Evolutionary conservation across 1,139 yeast genomes (phyloP), one percentile per base, ranked within the genome.

Genomic region (Magnusiomyces sp.): DNA sequence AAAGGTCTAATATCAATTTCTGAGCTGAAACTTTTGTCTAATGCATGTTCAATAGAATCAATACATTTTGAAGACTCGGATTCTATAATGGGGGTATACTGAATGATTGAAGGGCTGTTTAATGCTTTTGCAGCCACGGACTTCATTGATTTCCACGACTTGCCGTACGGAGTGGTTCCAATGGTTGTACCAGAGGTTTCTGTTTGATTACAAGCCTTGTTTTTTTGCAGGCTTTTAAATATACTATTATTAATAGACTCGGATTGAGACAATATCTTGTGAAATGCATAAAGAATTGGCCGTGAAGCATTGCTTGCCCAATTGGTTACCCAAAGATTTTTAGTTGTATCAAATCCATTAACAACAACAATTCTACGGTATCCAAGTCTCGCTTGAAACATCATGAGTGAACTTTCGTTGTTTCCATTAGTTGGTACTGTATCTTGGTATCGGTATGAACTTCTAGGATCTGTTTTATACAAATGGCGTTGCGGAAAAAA

Each of bases 131-230:
- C 73, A 29, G 83, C 69, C 6, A 74, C 73, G 58, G 79, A 81
- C 58, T 81, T 75, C 61, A 78, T 75, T 23, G 67, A 68, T 53
- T 71, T 70, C 59, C 73, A 83, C 1, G 81, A 71, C 1, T 67
- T 69, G 1, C 84, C 77, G 59, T 74, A 78, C 1, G 94, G 94
- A 0, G 92, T 83, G 0, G 94, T 81, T 0, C 95, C 95, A 31
- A 85, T 74, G 0, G 95, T 85, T 55, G 75, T 79, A 2, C 54
- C 54, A 23, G 29, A 23, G 7, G 29, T 4, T 4, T 23, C 29
- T 5, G 4, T 23, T 23, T 23, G 29, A 23, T 23, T 23, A 7
- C 7, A 23, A 23, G 29, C 7, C 7, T 23, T 23, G 4, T 7
- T 7, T 7, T 7, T 23, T 5, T 23, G 4, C 4, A 23, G 7